phyloP scores from a whole-genome alignment of 2,329 filamentous ascomycete genomes.

The Cercospora zeina region DNA sequence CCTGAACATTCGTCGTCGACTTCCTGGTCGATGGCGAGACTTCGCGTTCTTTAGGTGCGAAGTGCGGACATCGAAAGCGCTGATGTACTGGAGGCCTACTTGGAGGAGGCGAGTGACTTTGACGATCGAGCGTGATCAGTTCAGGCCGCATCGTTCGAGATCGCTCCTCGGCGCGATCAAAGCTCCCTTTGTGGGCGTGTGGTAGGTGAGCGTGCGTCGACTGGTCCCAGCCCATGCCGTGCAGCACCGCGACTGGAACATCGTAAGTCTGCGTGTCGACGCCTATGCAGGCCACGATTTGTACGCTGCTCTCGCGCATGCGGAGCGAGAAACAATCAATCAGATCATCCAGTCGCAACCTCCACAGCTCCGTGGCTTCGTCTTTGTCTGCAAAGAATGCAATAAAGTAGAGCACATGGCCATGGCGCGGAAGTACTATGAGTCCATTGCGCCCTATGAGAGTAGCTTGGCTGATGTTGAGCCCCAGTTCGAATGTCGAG shows the following conservation, averaged over 20 bases:
- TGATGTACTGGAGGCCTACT: neutral
- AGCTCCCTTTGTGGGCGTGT: neutral
- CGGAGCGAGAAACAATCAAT: constrained; percentile 28
- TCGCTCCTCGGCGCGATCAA: neutral
- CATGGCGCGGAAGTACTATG: constrained; percentile 28
- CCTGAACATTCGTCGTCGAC: neutral
- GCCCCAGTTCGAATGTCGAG: constrained; percentile 17
- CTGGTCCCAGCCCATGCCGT: constrained; percentile 28
- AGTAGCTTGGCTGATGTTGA: constrained; percentile 19
- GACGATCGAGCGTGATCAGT: constrained; percentile 13
- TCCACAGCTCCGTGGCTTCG: constrained; percentile 27
- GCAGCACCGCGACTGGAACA: constrained; percentile 25
- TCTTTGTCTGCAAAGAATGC: constrained; percentile 25
- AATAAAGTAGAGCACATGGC: constrained; percentile 30
- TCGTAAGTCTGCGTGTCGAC: constrained; percentile 24
- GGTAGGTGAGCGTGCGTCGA: neutral
- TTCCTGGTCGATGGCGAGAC: neutral
- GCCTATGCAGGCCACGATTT: constrained; percentile 22
- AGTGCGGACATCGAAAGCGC: neutral
- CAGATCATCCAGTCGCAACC: constrained; percentile 23
- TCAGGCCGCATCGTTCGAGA: constrained; percentile 18
- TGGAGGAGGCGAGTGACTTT: constrained; percentile 8
- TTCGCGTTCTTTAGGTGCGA: neutral
- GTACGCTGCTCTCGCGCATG: constrained; percentile 13
- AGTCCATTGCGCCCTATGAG: constrained; percentile 33